Conservation (phyloP, 192 early-diverging fungal species). For the Coemansia sp. region DNA sequence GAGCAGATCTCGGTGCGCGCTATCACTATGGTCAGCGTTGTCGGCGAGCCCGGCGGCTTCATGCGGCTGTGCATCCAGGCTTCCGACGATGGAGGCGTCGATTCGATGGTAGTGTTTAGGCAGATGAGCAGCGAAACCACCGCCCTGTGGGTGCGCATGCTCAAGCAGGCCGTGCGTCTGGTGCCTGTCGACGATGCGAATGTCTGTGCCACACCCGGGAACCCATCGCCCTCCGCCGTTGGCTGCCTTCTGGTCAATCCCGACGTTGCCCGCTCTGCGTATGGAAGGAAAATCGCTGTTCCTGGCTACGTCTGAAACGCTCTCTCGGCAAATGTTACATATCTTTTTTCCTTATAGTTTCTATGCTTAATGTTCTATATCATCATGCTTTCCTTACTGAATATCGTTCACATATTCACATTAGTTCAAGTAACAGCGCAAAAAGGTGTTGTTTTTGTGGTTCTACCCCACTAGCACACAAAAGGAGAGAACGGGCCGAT, state of each 20-base stretch:
- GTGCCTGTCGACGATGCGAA: constrained; percentile 22
- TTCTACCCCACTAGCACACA: too few relatives aligned
- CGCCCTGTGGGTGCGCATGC: constrained; percentile 40
- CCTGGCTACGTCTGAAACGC: background rate
- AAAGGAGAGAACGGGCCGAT: too few relatives aligned
- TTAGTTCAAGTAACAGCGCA: too few relatives aligned
- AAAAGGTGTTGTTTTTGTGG: too few relatives aligned
- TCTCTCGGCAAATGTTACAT: background rate
- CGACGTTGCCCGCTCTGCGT: constrained; percentile 1
- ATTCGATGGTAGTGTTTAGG: constrained; percentile 19
- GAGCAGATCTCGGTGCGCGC: constrained; percentile 18
- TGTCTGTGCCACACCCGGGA: background rate
- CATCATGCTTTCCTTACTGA: background rate
- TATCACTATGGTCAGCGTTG: constrained; percentile 39
- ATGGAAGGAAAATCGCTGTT: background rate
- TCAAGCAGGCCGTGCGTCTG: constrained; percentile 26
- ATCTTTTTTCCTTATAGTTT: too few relatives aligned
- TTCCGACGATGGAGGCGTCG: constrained; percentile 15
- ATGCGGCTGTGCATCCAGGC: constrained; percentile 33
- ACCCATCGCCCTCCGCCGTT: background rate
- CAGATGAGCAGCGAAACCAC: constrained; percentile 29
- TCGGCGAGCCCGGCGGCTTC: constrained; percentile 29
- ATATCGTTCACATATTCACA: background rate
- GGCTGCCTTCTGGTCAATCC: constrained; percentile 36
- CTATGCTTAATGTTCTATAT: too few relatives aligned